Evolutionary conservation across 805 yeast species (phyloP).

Genomic region (Helenozyma baotianmanensis): DNA sequence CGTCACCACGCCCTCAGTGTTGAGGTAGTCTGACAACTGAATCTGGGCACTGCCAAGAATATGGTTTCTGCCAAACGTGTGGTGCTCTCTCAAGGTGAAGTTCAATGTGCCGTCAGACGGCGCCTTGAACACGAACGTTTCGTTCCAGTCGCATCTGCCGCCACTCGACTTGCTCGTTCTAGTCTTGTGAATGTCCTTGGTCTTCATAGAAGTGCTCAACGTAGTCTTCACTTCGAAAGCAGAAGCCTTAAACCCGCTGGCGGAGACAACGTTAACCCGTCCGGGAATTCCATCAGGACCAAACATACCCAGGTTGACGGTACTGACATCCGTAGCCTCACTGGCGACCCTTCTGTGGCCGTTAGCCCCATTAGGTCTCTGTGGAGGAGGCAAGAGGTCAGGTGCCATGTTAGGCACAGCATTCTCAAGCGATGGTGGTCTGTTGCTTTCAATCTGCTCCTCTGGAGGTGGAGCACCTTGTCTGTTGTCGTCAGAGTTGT

Average conservation of each 20-base stretch:
- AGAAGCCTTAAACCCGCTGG: conserved; percentile 33
- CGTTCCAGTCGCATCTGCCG: conserved; percentile 54
- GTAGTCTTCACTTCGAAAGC: conserved; percentile 50
- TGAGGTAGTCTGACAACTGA: conserved; percentile 45
- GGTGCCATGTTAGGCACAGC: conserved; percentile 31
- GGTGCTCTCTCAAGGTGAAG: conserved; percentile 61
- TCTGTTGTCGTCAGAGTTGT: conserved; percentile 6
- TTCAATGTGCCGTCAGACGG: conserved; percentile 55
- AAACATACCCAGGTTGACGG: conserved; percentile 32
- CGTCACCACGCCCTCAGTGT: conserved; percentile 38
- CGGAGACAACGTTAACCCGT: conserved; percentile 47
- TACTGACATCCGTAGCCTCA: conserved; percentile 26
- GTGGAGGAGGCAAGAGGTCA: conserved; percentile 36
- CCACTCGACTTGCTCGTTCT: conserved; percentile 47
- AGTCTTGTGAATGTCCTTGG: conserved; percentile 63
- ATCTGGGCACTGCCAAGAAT: conserved; percentile 60
- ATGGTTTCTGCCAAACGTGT: conserved; percentile 65
- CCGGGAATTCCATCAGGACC: conserved; percentile 48
- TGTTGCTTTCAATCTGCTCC: conserved; percentile 10
- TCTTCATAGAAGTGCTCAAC: conserved; percentile 41
- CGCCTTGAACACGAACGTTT: conserved; percentile 63
- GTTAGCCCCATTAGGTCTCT: conserved; percentile 22
- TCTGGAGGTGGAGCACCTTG: conserved; percentile 13
- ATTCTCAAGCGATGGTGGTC: conserved; percentile 12
- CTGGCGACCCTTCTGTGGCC: conserved; percentile 20